Evolutionary conservation across 2,329 filamentous ascomycete genomes (phyloP).

Genomic region (Beauveria bassiana): DNA sequence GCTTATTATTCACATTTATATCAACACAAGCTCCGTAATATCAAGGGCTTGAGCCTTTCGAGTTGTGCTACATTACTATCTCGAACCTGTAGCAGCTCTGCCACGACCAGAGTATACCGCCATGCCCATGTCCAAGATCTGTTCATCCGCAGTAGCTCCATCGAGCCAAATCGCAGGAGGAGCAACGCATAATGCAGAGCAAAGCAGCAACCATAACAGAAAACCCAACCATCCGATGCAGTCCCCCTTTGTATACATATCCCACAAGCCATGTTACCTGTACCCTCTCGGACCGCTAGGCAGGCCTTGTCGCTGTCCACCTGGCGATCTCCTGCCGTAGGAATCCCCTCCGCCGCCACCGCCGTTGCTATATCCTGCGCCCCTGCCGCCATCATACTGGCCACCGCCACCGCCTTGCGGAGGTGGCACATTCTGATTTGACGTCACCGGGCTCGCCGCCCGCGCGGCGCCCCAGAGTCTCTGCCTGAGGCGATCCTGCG

Average conservation of each 20-base stretch:
- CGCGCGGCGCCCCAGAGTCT: slow-evolving; percentile 58
- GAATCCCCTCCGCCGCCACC: slow-evolving; percentile 19
- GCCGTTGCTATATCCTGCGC: slow-evolving; percentile 24
- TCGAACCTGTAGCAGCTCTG: neutral
- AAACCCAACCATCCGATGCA: neutral
- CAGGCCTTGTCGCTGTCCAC: slow-evolving; percentile 32
- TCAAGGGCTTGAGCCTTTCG: neutral
- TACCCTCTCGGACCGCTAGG: slow-evolving; percentile 38
- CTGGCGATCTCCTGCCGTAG: neutral
- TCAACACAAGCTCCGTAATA: neutral
- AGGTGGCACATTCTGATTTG: slow-evolving; percentile 27
- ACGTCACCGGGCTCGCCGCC: slow-evolving; percentile 43
- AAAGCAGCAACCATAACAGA: neutral
- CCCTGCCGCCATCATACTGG: slow-evolving; percentile 24
- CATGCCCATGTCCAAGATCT: neutral
- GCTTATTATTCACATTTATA: neutral
- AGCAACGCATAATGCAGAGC: neutral
- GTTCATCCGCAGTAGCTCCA: neutral
- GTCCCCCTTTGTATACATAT: neutral
- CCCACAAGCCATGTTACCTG: slow-evolving; percentile 18
- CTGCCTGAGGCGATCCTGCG: slow-evolving; percentile 77
- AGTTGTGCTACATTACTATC: neutral
- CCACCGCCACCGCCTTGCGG: neutral
- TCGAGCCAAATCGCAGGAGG: neutral
- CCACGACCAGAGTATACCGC: neutral